Evolutionary conservation across 345 rosid genomes (phyloP).

Genomic region (Populus pruinosa): DNA sequence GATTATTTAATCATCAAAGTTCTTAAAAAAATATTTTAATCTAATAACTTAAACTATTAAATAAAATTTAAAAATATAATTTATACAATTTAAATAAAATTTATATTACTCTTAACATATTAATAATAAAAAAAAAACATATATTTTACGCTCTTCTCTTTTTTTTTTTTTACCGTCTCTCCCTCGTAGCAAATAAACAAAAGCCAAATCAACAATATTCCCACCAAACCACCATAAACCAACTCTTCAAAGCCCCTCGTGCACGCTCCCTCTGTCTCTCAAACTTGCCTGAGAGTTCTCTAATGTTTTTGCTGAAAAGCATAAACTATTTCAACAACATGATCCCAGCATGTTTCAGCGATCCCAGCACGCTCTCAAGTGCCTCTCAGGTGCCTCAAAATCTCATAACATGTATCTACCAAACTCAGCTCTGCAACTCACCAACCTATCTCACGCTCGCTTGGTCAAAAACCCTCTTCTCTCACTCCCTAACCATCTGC

Average conservation of each 20-base stretch:
- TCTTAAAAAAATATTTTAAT: accelerated
- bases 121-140: no score
- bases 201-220: no score
- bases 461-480: conserved; percentile 47
- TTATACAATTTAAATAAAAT: no score
- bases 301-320: background rate
- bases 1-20: accelerated
- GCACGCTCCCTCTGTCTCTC: background rate
- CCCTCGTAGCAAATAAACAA: no score
- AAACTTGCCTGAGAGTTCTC: background rate
- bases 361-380: conserved; percentile 33
- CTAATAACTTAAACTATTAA: no score
- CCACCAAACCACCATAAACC: background rate
- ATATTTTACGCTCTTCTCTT: no score
- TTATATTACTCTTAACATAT: no score
- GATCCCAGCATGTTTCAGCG: conserved; percentile 53
- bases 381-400: conserved; percentile 39
- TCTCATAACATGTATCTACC: conserved; percentile 47
- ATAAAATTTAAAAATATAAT: no score
- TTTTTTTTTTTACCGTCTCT: no score
- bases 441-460: conserved; percentile 42
- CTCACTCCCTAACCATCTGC: conserved; percentile 47
- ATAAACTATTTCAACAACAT: conserved; percentile 17
- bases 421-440: conserved; percentile 39
- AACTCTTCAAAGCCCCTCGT: background rate